Evolutionary conservation across 176 grass and related monocot species (phyloP), one percentile per base, ranked within the genome.

Genomic region (Ensete glaucum): DNA sequence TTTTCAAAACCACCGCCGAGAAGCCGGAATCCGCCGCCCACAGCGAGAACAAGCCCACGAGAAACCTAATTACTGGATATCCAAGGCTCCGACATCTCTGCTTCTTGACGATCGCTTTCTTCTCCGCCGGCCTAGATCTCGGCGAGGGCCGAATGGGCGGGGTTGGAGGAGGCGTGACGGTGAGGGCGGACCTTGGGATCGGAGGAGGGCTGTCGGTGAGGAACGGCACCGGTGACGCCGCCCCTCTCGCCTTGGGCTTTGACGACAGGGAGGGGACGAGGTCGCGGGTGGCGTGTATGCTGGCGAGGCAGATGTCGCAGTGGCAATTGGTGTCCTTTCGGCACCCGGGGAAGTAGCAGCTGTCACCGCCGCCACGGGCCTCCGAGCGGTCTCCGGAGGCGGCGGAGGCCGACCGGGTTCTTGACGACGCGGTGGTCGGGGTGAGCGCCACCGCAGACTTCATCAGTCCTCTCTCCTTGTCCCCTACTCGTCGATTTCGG

Each of bases 251-350:
- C 58, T 20, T 22, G 55, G 72, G 67, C 67, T 66, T 50, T 73
- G 49, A 27, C 69, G 34, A 43, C 34, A 43, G 34, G 67, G 78
- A 86, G 24, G 50, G 79, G 53, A 99, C 54, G 64, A 99, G 86
- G 75, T 99, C 90, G 1, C 88, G 86, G 53, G 88, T 99, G 84
- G 95, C 95, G 80, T 87, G 23, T 56, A 99, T 91, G 84, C 95
- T 99, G 9, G 90, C 90, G 63, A 94, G 82, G 78, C 90, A 99
- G 9, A 93, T 93, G 73, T 94, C 85, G 69, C 95, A 99, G 59
- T 82, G 66, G 85, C 95, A 99, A 63, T 94, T 94, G 78, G 88
- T 78, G 71, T 94, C 90, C 86, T 99, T 99, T 17, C 84, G 90
- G 82, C 95, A 99, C 0, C 84, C 80, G 10, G 78, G 86, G 76